These are phyloP conservation scores for Coniochaeta sp. DNA, from an alignment of 2,329 filamentous ascomycete genomes.

Conservation along the genomic window DNA sequence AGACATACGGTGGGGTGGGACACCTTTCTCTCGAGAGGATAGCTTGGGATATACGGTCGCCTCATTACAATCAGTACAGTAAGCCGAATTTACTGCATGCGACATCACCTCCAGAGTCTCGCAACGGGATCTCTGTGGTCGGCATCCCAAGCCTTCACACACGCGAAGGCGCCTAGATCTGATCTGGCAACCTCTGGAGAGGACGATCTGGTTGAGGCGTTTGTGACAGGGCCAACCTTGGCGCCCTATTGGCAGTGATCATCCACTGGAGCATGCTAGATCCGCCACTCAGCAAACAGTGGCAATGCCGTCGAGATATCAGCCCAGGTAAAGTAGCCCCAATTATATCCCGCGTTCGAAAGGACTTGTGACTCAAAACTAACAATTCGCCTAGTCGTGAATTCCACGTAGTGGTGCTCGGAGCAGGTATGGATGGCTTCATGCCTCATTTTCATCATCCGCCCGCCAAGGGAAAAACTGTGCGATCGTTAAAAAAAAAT, in stretches of 20 bases:
- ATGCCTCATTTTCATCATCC: slow-evolving; percentile 2
- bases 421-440: slow-evolving; percentile 52
- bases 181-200: neutral
- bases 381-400: slow-evolving; percentile 48
- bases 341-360: neutral
- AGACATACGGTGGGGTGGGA: neutral
- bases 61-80: neutral
- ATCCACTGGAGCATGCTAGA: neutral
- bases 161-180: neutral
- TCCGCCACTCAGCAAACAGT: neutral
- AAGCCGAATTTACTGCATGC: neutral
- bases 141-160: neutral
- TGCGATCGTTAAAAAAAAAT: neutral
- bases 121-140: neutral
- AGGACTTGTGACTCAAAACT: neutral
- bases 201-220: neutral
- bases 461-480: neutral
- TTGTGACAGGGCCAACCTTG: neutral
- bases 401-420: slow-evolving; percentile 76
- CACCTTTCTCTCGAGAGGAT: neutral
- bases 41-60: neutral
- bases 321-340: neutral
- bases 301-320: slow-evolving; percentile 2
- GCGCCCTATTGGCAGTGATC: neutral
- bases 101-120: neutral